Base-by-base conservation (phyloP, 805 yeast genomes). In the Saturnispora kantuleensis region DNA sequence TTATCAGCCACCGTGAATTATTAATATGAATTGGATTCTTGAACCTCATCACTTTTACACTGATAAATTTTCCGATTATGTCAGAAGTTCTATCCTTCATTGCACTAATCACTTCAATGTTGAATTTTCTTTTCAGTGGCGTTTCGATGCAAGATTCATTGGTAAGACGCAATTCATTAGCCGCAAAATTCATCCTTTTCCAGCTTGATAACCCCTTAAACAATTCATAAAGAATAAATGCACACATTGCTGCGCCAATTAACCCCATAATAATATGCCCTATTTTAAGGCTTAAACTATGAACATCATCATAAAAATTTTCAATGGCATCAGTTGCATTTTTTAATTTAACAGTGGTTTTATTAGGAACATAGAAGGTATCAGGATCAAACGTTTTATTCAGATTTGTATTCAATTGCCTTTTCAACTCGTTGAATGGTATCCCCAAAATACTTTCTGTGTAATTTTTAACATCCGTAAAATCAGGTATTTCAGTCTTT, bases 401-500 rank as follows among this genome's bases (percentile, higher is more conserved):
- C n/a, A 53, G 16, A n/a, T 49, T 46, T 2, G 30, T 18, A n/a
- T 38, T 46, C 1, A 82, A 56, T 41, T 69, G 64, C 1, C 56
- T 49, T 35, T 70, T 66, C 2, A 83, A 59, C 10, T 56, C 47
- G 1, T 69, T 68, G 54, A 87, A 84, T 0, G 96, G 96, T 2
- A 52, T 55, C 3, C 71, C 62, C 8, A 90, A 70, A 34, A 79
- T 52, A 0, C 56, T 45, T 36, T 76, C 69, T 0, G 93, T 78
- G 16, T 71, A 70, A 47, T 78, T 74, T 55, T 78, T 73, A 3
- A 86, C 79, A 7, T 71, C 69, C 2, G 73, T 75, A 58, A 86
- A 86, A 48, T 76, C 73, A 0, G 94, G 95, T 0, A 83, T 63
- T 2, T 74, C 66, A 0, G 64, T 61, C 16, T 73, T 64, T 35